Evolutionary conservation across 2,329 filamentous ascomycete genomes (phyloP).

Genomic region (Cercospora janseana): DNA sequence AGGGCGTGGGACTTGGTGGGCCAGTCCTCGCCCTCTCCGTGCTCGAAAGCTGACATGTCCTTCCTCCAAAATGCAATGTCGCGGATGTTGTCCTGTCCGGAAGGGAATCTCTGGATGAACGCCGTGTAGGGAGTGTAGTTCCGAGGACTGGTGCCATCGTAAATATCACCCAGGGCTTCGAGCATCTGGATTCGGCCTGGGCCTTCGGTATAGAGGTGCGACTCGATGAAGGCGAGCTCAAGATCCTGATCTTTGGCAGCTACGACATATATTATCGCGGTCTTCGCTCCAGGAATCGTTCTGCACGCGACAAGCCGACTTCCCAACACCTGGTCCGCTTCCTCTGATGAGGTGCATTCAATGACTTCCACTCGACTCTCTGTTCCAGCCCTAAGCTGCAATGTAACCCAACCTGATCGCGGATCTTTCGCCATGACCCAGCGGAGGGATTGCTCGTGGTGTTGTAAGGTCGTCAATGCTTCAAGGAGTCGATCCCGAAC

Average conservation of each 20-base stretch:
- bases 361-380: no score
- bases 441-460: neutral
- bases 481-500: neutral
- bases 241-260: neutral
- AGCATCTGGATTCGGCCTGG: neutral
- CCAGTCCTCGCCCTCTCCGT: no score
- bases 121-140: neutral
- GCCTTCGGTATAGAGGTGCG: neutral
- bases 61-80: no score
- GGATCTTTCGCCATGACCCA: neutral
- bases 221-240: neutral
- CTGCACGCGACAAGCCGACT: neutral
- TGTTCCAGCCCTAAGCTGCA: no score
- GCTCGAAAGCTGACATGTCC: no score
- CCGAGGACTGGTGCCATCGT: neutral
- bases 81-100: no score
- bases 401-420: no score
- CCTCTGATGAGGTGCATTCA: neutral
- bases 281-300: no score
- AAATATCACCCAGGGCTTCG: neutral
- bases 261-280: neutral
- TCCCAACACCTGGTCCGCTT: neutral
- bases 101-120: neutral
- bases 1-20: no score
- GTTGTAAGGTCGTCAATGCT: neutral